These are phyloP conservation scores for Cyclotella atomus DNA, from an alignment of 108 stramenopile species.

Conservation along the genomic window DNA sequence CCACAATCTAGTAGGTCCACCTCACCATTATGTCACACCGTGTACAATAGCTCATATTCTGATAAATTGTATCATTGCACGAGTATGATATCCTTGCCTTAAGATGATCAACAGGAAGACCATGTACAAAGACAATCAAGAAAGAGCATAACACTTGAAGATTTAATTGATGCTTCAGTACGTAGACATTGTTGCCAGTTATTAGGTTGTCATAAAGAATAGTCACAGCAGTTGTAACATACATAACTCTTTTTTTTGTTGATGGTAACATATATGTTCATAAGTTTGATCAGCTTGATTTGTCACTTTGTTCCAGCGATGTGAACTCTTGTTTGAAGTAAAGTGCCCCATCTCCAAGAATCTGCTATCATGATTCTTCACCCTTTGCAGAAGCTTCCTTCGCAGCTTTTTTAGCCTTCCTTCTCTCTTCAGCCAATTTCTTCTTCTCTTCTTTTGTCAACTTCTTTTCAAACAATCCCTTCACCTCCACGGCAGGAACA, in stretches of 20 bases:
- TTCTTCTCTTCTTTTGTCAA: constrained; percentile 93
- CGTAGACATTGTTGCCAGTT: background rate
- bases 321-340: background rate
- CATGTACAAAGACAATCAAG: background rate
- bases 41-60: constrained; percentile 1
- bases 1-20: background rate
- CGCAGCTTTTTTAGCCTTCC: constrained; percentile 73
- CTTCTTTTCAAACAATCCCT: constrained; percentile 84
- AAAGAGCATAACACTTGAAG: background rate
- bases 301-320: no score
- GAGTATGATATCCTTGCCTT: background rate
- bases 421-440: constrained; percentile 71
- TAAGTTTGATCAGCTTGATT: no score
- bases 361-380: constrained; percentile 31
- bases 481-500: constrained; percentile 33
- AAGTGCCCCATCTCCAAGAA: background rate
- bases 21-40: background rate
- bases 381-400: constrained; percentile 52
- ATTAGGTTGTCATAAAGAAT: background rate
- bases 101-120: background rate
- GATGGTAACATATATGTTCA: no score
- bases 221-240: background rate
- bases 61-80: background rate
- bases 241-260: background rate
- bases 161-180: background rate